Percentiles rank a stretch among this genome's conserved stretches.
phyloP scores from a whole-genome alignment of 129 eudicot genomes.

The Smallanthus sonchifolius region DNA sequence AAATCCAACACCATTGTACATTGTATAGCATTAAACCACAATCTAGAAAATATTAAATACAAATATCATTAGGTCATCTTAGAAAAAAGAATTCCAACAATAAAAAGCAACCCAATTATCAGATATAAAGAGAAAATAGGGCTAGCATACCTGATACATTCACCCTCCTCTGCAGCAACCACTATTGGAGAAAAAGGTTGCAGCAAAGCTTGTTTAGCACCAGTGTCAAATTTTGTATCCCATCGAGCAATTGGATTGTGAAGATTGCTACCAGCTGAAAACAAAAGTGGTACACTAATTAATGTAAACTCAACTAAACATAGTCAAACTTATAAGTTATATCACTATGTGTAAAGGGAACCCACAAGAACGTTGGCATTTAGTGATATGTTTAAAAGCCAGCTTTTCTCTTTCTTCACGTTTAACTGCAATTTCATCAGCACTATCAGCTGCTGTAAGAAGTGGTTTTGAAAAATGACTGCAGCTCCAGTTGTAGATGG shows the following conservation, averaged over 20 bases:
- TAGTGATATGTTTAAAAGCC: conserved; percentile 69
- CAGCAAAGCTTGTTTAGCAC: conserved; percentile 79
- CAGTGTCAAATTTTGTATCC: conserved; percentile 93
- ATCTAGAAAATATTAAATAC: neutral
- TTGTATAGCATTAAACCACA: neutral
- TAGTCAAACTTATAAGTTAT: neutral
- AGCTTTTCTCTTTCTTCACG: conserved; percentile 80
- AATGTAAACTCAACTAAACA: neutral
- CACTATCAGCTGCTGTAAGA: conserved; percentile 69
- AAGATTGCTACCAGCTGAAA: conserved; percentile 76
- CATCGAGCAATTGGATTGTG: conserved; percentile 94
- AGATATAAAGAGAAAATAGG: neutral
- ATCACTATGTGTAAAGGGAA: conserved; percentile 6
- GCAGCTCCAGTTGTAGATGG: conserved; percentile 96
- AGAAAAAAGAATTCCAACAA: neutral
- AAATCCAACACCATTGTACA: neutral
- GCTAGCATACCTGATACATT: conserved; percentile 68
- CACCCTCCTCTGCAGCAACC: conserved; percentile 92
- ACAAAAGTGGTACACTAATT: neutral
- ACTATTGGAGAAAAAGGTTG: conserved; percentile 90
- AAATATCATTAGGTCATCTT: neutral
- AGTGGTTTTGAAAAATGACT: conserved; percentile 96
- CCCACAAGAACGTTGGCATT: conserved; percentile 87
- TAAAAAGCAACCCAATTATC: neutral
- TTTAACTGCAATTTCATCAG: conserved; percentile 58